Evolutionary conservation across 129 eudicot species (phyloP).

Genomic region (Flaveria sonorensis): DNA sequence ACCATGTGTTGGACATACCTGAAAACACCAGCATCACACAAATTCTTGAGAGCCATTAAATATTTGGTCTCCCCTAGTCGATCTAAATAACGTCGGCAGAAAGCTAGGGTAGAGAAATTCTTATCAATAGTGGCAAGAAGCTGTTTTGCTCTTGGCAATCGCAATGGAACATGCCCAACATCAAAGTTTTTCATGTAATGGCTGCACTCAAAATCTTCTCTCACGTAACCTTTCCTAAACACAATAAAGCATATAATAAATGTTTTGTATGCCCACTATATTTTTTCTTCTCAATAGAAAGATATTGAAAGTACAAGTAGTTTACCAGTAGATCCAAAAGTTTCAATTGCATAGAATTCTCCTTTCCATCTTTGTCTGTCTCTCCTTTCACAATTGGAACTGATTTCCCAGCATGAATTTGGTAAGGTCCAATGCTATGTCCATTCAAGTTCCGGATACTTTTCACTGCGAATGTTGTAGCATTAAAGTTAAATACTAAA

Average conservation of each 20-base stretch:
- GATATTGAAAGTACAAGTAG: neutral
- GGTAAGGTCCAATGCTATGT: conserved; percentile 92
- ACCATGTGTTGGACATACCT: conserved; percentile 48
- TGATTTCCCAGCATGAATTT: conserved; percentile 97
- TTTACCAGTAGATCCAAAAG: conserved; percentile 96
- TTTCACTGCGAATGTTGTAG: conserved; percentile 63
- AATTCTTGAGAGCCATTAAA: conserved; percentile 93
- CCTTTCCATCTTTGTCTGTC: conserved; percentile 99
- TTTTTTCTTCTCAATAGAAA: neutral
- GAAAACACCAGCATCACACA: conserved; percentile 98
- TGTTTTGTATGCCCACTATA: neutral
- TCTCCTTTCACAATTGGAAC: conserved; percentile 99
- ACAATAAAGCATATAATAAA: conserved; percentile 2
- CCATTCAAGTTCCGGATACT: conserved; percentile 98
- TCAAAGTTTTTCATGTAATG: conserved; percentile 99
- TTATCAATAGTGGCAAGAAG: conserved; percentile 89
- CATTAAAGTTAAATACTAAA: conserved; percentile 25
- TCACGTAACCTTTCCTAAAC: conserved; percentile 83
- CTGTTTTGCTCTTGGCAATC: conserved; percentile 96
- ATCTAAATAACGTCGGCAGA: conserved; percentile 94
- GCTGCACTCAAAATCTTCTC: conserved; percentile 99
- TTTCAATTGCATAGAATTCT: conserved; percentile 97
- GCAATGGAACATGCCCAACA: conserved; percentile 83
- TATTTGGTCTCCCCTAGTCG: conserved; percentile 96
- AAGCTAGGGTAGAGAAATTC: conserved; percentile 92